These are phyloP conservation scores for Amesomyces nigricolor DNA, from an alignment of 2,329 filamentous ascomycete genomes.

Conservation along the genomic window DNA sequence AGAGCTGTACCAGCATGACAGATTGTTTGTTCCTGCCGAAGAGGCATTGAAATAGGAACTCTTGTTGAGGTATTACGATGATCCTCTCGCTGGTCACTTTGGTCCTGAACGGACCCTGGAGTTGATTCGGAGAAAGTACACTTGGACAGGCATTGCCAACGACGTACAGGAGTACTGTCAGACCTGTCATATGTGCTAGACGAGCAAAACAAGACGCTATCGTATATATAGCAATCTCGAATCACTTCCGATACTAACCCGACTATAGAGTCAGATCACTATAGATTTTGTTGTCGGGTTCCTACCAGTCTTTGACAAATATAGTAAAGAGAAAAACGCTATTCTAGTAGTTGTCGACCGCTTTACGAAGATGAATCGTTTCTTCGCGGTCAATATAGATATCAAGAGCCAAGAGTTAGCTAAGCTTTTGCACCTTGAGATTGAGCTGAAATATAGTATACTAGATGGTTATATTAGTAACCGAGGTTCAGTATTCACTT, in stretches of 20 bases:
- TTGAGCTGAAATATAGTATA: not conserved
- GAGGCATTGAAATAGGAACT: not conserved
- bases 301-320: not conserved
- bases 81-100: not conserved
- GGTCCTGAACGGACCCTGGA: not conserved
- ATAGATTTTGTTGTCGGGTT: conserved; percentile 3
- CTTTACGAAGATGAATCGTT: not conserved
- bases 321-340: not conserved
- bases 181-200: not conserved
- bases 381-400: not conserved
- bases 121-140: not conserved
- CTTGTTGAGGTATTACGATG: not conserved
- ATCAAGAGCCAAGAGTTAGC: not conserved
- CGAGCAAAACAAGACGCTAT: not conserved
- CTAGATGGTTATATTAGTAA: not conserved
- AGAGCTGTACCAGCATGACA: not conserved
- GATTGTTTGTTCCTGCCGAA: not conserved
- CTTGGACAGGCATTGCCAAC: not conserved
- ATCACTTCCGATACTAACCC: not conserved
- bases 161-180: conserved; percentile 1
- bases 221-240: not conserved
- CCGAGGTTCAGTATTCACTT: not conserved
- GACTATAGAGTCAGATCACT: not conserved
- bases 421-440: not conserved
- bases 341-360: not conserved